phyloP scores from a whole-genome alignment of 345 rosid species.

The Firmiana major region DNA sequence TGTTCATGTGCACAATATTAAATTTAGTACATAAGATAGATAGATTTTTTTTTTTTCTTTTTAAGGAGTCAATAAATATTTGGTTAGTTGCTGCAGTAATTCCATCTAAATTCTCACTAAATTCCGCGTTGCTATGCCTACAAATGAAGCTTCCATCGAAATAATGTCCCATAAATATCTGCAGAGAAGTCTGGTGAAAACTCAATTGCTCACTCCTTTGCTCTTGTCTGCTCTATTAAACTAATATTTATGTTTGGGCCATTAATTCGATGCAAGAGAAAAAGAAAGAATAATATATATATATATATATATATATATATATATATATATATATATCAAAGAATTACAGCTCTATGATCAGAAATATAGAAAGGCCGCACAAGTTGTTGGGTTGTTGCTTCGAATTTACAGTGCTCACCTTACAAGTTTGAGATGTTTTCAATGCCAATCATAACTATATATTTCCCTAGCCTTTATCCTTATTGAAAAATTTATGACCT shows the following conservation, averaged over 20 bases:
- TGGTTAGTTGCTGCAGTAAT: slow-evolving; percentile 1
- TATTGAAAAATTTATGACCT: too few relatives aligned
- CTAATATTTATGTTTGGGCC: neutral
- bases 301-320: too few relatives aligned
- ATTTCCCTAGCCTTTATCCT: neutral
- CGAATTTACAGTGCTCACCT: neutral
- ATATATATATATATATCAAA: neutral
- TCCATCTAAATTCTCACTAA: neutral
- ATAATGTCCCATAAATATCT: slow-evolving; percentile 8
- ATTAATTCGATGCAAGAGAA: neutral
- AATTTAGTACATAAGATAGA: neutral
- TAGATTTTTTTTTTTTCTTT: too few relatives aligned
- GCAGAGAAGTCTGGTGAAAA: neutral
- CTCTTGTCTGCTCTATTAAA: neutral
- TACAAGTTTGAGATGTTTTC: neutral
- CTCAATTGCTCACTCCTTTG: neutral
- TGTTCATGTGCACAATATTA: neutral
- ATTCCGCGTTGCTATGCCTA: neutral
- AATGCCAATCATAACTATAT: neutral
- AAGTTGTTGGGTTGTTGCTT: slow-evolving; percentile 6
- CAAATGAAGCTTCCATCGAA: neutral
- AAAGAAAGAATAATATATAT: too few relatives aligned
- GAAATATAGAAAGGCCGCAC: neutral
- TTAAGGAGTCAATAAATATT: neutral
- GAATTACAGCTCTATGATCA: too few relatives aligned